Evolutionary conservation across 257 asterid species (phyloP), one percentile per base, ranked within the genome.

Genomic region (Avicennia marina): DNA sequence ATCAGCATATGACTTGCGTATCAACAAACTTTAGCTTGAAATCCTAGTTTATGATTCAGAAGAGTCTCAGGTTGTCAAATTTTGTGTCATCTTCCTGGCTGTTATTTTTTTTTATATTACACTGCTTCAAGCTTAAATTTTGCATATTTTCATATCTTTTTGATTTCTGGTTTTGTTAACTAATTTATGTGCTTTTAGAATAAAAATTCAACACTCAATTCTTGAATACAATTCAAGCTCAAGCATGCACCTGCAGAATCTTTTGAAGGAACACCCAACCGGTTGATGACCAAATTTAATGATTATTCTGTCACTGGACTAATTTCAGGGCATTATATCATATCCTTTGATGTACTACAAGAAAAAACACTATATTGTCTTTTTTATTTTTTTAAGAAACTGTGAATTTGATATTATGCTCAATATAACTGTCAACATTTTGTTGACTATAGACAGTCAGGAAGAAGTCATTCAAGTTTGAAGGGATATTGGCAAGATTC

Each of bases 1-100:
- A 11, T 17, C 11, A 0, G 3, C 13, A 4, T 20, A 3, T 11
- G 60, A 34, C 0, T 19, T 21, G 16, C 7, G 8, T 20, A 36
- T 12, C 19, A 11, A 16, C 39, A 5, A 24, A 7, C 21, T 19
- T 49, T 32, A 24, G 50, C 21, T 38, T 48, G 58, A 50, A 22
- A n/a, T 61, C 51, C 53, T 27, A 41, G 11, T 26, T 33, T 16
- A 20, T 36, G 24, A 38, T 55, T 55, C 61, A 38, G 61, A n/a
- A 8, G 42, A 11, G 55, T 26, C 22, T 29, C 26, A 20, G 24
- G 13, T 7, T 56, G 51, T 19, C 17, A 4, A 21, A 53, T 19
- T 5, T 29, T 36, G 15, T 19, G 24, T 32, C 20, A 11, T 13
- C 13, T 40, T 10, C 39, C 39, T 39, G 36, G 9, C 18, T 38